Percentiles rank a stretch among this genome's conserved stretches.
phyloP scores from a whole-genome alignment of 1,284 basidiomycete genomes.

The Sporisorium iseilematis-ciliati region DNA sequence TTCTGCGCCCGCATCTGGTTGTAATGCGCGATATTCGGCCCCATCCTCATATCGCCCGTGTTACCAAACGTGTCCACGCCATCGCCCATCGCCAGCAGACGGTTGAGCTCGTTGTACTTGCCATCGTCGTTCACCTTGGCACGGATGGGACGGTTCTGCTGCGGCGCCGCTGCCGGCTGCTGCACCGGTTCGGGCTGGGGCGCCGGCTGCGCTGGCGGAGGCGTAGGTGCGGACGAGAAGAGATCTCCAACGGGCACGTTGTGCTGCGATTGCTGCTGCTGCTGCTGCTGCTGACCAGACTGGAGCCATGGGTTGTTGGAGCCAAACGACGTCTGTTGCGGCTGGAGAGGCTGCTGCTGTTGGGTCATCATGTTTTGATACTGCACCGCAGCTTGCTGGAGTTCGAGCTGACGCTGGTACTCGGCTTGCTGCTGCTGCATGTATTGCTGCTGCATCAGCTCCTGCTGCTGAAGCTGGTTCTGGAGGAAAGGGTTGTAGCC shows the following conservation, averaged over 20 bases:
- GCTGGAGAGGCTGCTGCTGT: conserved; percentile 67
- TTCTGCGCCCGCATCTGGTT: conserved; percentile 53
- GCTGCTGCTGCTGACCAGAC: conserved; percentile 49
- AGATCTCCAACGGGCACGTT: conserved; percentile 63
- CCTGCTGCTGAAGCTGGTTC: conserved; percentile 76
- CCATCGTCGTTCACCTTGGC: conserved; percentile 50
- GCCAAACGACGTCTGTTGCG: conserved; percentile 77
- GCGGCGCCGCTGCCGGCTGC: conserved; percentile 24
- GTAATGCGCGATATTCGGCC: conserved; percentile 51
- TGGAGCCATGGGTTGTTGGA: conserved; percentile 87
- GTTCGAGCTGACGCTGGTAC: conserved; percentile 70
- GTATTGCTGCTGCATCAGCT: conserved; percentile 75
- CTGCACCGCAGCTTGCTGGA: conserved; percentile 70
- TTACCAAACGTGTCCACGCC: conserved; percentile 69
- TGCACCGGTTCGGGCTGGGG: conserved; percentile 20
- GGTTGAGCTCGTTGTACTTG: conserved; percentile 64
- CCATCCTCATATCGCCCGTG: conserved; percentile 66
- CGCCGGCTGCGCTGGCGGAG: conserved; percentile 31
- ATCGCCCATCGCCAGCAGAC: conserved; percentile 65
- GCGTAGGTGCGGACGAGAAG: conserved; percentile 50
- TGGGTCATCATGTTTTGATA: conserved; percentile 71
- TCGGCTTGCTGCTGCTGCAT: conserved; percentile 64
- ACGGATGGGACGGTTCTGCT: conserved; percentile 36
- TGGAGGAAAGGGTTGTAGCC: conserved; percentile 65
- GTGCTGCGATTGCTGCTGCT: conserved; percentile 44